Percentiles rank a stretch among this genome's conserved stretches.
Evolutionary conservation across 768 basidiomycete genomes (phyloP).

Genomic region (Kwoniella pini): DNA sequence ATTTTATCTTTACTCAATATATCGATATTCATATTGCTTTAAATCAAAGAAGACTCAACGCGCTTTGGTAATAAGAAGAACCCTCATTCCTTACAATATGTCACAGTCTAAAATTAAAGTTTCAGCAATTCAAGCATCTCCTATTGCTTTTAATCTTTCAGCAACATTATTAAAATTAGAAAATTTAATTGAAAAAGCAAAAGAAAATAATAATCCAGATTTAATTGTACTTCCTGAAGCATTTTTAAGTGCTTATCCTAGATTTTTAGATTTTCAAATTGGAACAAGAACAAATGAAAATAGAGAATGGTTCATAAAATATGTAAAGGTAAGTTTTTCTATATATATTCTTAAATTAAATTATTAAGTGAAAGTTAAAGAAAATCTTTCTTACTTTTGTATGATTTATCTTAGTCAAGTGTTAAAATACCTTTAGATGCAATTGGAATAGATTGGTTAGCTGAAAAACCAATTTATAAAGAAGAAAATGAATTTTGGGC

Average conservation of each 20-base stretch:
- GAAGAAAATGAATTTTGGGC: slow-evolving; percentile 22
- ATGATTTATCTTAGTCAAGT: slow-evolving; percentile 4
- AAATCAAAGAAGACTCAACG: too few species aligned
- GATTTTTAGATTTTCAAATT: slow-evolving; percentile 26
- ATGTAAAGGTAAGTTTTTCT: slow-evolving; percentile 25
- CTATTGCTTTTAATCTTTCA: slow-evolving; percentile 27
- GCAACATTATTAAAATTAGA: slow-evolving; percentile 20
- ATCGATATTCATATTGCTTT: too few species aligned
- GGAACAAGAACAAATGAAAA: slow-evolving; percentile 29
- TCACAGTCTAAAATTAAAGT: slow-evolving; percentile 13
- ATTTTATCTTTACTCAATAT: too few species aligned
- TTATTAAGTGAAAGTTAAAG: too few species aligned
- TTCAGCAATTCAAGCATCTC: slow-evolving; percentile 27
- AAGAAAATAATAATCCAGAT: slow-evolving; percentile 6
- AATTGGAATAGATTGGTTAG: slow-evolving; percentile 7
- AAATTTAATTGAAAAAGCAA: slow-evolving; percentile 16
- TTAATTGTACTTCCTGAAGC: slow-evolving; percentile 38
- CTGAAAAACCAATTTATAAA: not conserved
- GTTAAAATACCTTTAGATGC: slow-evolving; percentile 13
- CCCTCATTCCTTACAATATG: too few species aligned
- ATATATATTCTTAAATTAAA: not conserved
- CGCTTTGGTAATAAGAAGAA: too few species aligned
- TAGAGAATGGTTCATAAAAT: slow-evolving; percentile 30
- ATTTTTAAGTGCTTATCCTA: slow-evolving; percentile 31
- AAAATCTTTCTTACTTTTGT: too few species aligned